Evolutionary conservation across 2,329 filamentous ascomycete species (phyloP).

Genomic region (Apiospora sp.): DNA sequence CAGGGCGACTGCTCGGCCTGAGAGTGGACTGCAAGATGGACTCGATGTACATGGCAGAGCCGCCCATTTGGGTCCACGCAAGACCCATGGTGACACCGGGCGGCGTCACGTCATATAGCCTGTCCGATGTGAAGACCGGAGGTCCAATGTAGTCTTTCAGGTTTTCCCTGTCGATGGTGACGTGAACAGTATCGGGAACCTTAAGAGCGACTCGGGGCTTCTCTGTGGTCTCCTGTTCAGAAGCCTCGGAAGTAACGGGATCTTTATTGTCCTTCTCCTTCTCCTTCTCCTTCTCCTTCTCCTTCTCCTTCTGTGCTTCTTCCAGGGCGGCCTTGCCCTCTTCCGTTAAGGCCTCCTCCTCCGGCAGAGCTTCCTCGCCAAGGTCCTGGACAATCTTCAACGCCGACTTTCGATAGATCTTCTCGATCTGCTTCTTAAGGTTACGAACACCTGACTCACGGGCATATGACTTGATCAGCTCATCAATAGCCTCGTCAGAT

Average conservation of each 20-base stretch:
- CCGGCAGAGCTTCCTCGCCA: constrained; percentile 82
- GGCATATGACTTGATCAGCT: constrained; percentile 98
- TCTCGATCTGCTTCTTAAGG: constrained; percentile 99
- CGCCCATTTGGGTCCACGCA: constrained; percentile 97
- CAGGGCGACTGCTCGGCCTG: constrained; percentile 74
- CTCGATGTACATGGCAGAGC: constrained; percentile 95
- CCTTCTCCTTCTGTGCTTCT: constrained; percentile 73
- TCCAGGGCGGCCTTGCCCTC: constrained; percentile 83
- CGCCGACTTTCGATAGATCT: constrained; percentile 96
- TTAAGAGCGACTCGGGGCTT: constrained; percentile 78
- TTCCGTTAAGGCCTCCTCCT: constrained; percentile 82
- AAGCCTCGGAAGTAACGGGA: constrained; percentile 43
- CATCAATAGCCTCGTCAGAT: constrained; percentile 86
- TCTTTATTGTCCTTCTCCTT: constrained; percentile 48
- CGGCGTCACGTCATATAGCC: constrained; percentile 92
- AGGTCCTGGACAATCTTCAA: constrained; percentile 96
- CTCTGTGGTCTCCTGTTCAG: constrained; percentile 72
- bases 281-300: constrained; percentile 69
- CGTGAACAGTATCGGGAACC: constrained; percentile 86
- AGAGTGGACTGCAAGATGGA: constrained; percentile 90
- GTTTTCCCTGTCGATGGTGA: constrained; percentile 86
- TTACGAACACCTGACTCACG: constrained; percentile 97
- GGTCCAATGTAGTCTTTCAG: constrained; percentile 97
- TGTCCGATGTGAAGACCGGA: constrained; percentile 93
- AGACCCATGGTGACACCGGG: constrained; percentile 97